Conservation (phyloP, 495 filamentous ascomycete genomes). For the Daldinia childiae region DNA sequence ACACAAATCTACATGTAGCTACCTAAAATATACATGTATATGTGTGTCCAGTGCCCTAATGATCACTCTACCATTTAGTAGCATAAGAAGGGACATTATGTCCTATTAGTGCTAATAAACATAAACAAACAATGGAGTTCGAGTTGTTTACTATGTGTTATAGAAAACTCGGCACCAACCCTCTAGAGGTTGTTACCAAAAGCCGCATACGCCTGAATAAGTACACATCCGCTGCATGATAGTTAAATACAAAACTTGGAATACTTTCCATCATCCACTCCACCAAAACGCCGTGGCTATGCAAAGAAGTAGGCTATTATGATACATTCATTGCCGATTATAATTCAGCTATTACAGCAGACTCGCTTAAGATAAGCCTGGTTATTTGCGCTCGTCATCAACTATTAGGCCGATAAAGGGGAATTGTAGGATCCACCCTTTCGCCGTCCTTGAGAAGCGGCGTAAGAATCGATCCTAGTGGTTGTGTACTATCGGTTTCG, state of each 20-base stretch:
- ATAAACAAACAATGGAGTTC: not conserved
- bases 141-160: not conserved
- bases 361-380: not conserved
- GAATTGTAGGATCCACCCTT: conserved; percentile 40
- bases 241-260: not conserved
- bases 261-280: conserved; percentile 1
- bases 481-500: not conserved
- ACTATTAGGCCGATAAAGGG: conserved; percentile 39
- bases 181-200: not conserved
- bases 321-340: conserved; percentile 19
- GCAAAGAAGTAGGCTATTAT: conserved; percentile 23
- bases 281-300: conserved; percentile 38
- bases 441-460: conserved; percentile 35
- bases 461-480: conserved; percentile 21
- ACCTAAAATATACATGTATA: not conserved
- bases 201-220: not conserved
- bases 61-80: not conserved
- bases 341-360: conserved; percentile 7
- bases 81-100: not conserved
- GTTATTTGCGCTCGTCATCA: not conserved
- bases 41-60: not conserved
- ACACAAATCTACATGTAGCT: not conserved
- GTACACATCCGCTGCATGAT: conserved; percentile 1
- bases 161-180: not conserved
- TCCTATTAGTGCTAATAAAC: not conserved